phyloP scores from a whole-genome alignment of 306 rosid species.

The Pterocarpus macrocarpus region DNA sequence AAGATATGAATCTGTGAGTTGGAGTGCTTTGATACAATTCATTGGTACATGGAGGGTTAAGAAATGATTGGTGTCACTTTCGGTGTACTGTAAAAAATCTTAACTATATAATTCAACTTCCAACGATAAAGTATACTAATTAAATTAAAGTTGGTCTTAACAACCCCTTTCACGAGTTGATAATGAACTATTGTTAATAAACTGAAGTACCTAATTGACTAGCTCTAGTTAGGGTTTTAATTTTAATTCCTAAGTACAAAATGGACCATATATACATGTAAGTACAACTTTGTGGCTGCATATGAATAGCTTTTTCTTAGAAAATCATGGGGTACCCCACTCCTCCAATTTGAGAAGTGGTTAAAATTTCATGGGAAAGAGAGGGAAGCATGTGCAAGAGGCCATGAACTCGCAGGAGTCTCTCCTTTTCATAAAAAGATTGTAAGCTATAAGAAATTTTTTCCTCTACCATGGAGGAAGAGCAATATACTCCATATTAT shows the following conservation, averaged over 20 bases:
- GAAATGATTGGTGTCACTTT: constrained; percentile 63
- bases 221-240: constrained; percentile 41
- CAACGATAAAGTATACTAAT: constrained; percentile 8
- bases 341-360: constrained; percentile 61
- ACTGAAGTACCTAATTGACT: neutral
- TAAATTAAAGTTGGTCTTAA: constrained; percentile 38
- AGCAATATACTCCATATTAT: too few relatives aligned
- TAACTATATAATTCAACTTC: constrained; percentile 1
- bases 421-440: constrained; percentile 85
- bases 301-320: constrained; percentile 53
- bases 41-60: constrained; percentile 37
- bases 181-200: constrained; percentile 23
- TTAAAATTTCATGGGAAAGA: constrained; percentile 61
- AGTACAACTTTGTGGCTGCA: constrained; percentile 53
- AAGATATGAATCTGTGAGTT: constrained; percentile 13
- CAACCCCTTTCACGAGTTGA: constrained; percentile 24
- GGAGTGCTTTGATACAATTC: constrained; percentile 33
- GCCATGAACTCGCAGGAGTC: constrained; percentile 67
- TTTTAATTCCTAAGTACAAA: neutral
- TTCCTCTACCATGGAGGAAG: too few relatives aligned
- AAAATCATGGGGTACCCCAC: constrained; percentile 67
- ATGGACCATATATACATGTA: constrained; percentile 19
- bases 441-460: constrained; percentile 49
- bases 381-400: constrained; percentile 83
- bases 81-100: constrained; percentile 40